Evolutionary conservation across 2,329 filamentous ascomycete species (phyloP), one percentile per base, ranked within the genome.

Genomic region (Fusarium sp.): DNA sequence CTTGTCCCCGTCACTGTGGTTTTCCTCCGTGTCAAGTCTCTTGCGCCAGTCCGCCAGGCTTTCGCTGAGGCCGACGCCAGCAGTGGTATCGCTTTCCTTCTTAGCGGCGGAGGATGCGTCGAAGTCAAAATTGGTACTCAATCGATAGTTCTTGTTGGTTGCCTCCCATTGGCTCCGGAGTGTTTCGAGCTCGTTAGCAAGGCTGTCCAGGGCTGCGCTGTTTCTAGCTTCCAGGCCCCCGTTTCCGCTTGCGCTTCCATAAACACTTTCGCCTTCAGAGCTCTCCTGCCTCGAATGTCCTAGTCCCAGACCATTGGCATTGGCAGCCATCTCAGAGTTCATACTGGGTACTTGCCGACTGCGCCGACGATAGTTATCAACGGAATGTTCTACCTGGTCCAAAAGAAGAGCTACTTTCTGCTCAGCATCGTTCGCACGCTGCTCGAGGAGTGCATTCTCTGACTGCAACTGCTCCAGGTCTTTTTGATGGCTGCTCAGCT

Each of bases 81-180:
- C 47, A 7, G 81, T 42, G 30, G 65, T 81, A 10, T 86, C 83
- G 41, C 85, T 83, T 22, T 83, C 80, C 53, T 82, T 83, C 70
- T 83, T 84, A 51, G 58, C 61, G 34, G 69, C 74, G 29, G 80
- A 74, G 8, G 74, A 83, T 24, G 77, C 71, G 60, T 97, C 94
- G 74, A 97, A 94, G 77, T 98, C 94, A 75, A 97, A 97, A 54
- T 92, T 90, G 76, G 91, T 94, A 80, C 93, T 97, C 46, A 98
- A 83, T 25, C 96, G 91, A 80, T 98, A 98, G 76, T 93, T 97
- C 81, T 97, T 96, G 82, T 95, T 98, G 14, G 94, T 97, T 41
- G 91, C 93, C 82, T 98, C 94, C 96, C 96, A 99, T 75, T 98
- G 94, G 55, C 86, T 93, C 55, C 95, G 90, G 49, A 99, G 85